Conservation (phyloP, 2,329 filamentous ascomycete genomes). For the Plectosphaerella cucumerina region DNA sequence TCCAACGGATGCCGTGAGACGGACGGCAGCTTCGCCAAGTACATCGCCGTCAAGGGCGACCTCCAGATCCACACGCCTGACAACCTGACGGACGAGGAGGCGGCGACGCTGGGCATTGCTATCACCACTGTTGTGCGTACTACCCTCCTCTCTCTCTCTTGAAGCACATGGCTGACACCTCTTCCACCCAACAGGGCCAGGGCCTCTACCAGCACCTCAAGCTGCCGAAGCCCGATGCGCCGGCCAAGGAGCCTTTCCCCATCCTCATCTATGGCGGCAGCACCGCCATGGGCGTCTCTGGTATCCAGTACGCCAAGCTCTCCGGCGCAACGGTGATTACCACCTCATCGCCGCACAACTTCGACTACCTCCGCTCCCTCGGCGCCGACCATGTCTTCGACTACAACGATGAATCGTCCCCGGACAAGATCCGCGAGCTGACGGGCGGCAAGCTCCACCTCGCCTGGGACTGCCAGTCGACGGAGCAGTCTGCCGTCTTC, state of each 20-base stretch:
- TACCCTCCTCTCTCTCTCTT: not conserved
- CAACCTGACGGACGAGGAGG: constrained; percentile 38
- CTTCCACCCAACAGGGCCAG: constrained; percentile 29
- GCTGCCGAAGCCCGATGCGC: constrained; percentile 38
- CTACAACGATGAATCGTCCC: constrained; percentile 27
- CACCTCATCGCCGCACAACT: constrained; percentile 33
- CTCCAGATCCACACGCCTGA: constrained; percentile 38
- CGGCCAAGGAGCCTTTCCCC: constrained; percentile 29
- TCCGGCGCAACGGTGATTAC: constrained; percentile 34
- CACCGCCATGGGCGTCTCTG: constrained; percentile 52
- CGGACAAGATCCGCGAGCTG: constrained; percentile 15
- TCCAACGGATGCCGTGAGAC: constrained; percentile 17
- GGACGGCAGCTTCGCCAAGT: constrained; percentile 36
- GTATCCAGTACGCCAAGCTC: constrained; percentile 38
- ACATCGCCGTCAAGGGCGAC: constrained; percentile 31
- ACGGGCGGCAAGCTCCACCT: constrained; percentile 17
- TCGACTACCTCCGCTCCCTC: constrained; percentile 30
- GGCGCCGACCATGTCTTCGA: constrained; percentile 44
- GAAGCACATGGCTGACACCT: not conserved
- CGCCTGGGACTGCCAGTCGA: constrained; percentile 31
- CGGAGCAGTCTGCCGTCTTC: constrained; percentile 19
- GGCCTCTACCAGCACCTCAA: constrained; percentile 40
- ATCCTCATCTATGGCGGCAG: constrained; percentile 44
- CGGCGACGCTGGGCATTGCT: constrained; percentile 37
- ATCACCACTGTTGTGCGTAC: constrained; percentile 31